Evolutionary conservation across 2,329 filamentous ascomycete genomes (phyloP).

Genomic region (Dendryphion nanum): DNA sequence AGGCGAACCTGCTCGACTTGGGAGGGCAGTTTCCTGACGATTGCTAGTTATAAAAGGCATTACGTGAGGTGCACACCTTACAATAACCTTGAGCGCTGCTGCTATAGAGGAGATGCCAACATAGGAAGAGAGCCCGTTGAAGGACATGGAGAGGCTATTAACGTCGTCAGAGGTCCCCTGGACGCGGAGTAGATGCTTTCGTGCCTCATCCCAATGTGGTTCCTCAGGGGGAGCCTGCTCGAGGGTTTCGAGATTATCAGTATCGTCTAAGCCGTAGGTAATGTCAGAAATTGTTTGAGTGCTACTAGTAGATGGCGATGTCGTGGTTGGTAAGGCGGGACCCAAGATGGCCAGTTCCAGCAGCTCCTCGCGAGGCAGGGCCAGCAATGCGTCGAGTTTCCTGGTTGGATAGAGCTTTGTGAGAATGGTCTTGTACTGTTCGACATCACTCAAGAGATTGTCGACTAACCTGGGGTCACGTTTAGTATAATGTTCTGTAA

Average conservation of each 20-base stretch:
- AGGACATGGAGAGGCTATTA: conserved; percentile 63
- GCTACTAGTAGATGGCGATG: conserved; percentile 29
- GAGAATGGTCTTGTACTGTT: conserved; percentile 45
- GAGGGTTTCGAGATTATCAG: conserved; percentile 57
- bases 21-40: conserved; percentile 36
- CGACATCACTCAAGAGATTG: conserved; percentile 52
- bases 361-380: conserved; percentile 44
- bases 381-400: conserved; percentile 40
- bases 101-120: conserved; percentile 76
- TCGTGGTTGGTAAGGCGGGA: conserved; percentile 39
- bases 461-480: conserved; percentile 55
- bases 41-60: conserved; percentile 47
- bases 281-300: conserved; percentile 36
- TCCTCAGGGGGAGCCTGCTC: conserved; percentile 69
- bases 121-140: conserved; percentile 64
- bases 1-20: conserved; percentile 38
- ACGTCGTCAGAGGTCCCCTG: conserved; percentile 65
- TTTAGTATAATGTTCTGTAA: conserved; percentile 59
- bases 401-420: conserved; percentile 44
- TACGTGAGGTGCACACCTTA: conserved; percentile 53
- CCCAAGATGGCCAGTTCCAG: conserved; percentile 44
- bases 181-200: conserved; percentile 41
- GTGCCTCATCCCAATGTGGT: conserved; percentile 65
- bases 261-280: conserved; percentile 46
- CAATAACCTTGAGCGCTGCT: conserved; percentile 70